phyloP scores from a whole-genome alignment of 768 basidiomycete genomes.

The Boletus tomentosulus region DNA sequence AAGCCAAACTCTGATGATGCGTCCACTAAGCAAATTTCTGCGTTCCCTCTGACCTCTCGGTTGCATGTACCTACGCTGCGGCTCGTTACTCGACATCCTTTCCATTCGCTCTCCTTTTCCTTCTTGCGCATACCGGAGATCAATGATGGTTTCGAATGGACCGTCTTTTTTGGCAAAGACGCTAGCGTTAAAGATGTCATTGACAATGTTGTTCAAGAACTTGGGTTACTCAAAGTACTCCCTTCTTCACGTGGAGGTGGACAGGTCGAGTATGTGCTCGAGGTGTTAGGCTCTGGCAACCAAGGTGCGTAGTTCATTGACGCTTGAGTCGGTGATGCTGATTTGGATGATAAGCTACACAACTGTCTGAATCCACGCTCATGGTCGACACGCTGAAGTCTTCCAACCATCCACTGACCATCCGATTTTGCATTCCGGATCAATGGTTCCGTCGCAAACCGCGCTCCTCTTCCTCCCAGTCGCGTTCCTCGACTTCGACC shows the following conservation, averaged over 20 bases:
- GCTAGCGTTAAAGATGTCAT: constrained; percentile 56
- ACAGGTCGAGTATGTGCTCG: constrained; percentile 66
- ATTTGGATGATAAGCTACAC: constrained; percentile 11
- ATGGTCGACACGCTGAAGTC: constrained; percentile 16
- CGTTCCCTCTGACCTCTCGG: constrained; percentile 65
- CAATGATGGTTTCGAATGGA: constrained; percentile 66
- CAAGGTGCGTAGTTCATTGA: constrained; percentile 40
- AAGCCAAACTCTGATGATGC: constrained; percentile 27
- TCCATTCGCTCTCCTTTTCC: constrained; percentile 28
- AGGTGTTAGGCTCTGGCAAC: constrained; percentile 48
- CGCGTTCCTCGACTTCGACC: constrained; percentile 54
- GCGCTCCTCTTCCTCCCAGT: constrained; percentile 43
- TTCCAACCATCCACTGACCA: constrained; percentile 19
- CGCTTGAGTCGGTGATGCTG: not conserved
- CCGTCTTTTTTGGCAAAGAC: constrained; percentile 56
- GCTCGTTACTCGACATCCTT: constrained; percentile 64
- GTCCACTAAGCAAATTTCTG: constrained; percentile 56
- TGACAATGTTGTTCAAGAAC: constrained; percentile 49
- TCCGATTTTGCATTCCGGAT: constrained; percentile 69
- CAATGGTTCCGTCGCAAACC: constrained; percentile 76
- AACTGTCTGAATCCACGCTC: constrained; percentile 7
- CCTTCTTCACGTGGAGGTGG: constrained; percentile 63
- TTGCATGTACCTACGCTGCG: constrained; percentile 64
- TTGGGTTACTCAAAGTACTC: constrained; percentile 64
- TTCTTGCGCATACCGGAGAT: constrained; percentile 75